These are phyloP conservation scores for Leptoxyphium fumago DNA, from an alignment of 2,329 filamentous ascomycete genomes.

Conservation along the genomic window DNA sequence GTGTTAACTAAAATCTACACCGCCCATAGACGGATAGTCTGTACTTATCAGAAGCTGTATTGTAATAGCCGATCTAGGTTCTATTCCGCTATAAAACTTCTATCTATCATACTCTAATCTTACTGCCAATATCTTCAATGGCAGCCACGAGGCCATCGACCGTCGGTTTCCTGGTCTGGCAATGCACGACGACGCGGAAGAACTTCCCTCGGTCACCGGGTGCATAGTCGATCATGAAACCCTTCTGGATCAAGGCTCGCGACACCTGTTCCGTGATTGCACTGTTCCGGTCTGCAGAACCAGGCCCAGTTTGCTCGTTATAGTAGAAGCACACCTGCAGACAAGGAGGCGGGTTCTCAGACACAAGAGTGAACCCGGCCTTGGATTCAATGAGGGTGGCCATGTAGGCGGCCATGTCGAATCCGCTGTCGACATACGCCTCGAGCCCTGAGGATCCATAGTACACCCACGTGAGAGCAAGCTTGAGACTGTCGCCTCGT, in stretches of 20 bases:
- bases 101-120: neutral
- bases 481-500: constrained; percentile 69
- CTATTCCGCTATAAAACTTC: no score
- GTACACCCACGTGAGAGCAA: constrained; percentile 80
- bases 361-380: constrained; percentile 55
- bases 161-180: constrained; percentile 43
- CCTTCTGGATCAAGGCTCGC: constrained; percentile 38
- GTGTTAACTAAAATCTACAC: no score
- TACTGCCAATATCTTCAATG: constrained; percentile 33
- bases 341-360: constrained; percentile 65
- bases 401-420: constrained; percentile 56
- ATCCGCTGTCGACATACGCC: constrained; percentile 49
- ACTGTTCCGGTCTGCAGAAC: constrained; percentile 34
- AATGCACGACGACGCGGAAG: constrained; percentile 55
- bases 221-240: constrained; percentile 58
- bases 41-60: no score
- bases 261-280: constrained; percentile 41
- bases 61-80: no score
- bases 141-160: constrained; percentile 47
- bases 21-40: no score
- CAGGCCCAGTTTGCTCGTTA: constrained; percentile 29
- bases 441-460: constrained; percentile 66
- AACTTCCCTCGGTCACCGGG: constrained; percentile 49
- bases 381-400: constrained; percentile 41
- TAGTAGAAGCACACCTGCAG: constrained; percentile 94